Evolutionary conservation across 139 green algal genomes (phyloP).

Genomic region (Axilococcus clingmanii): DNA sequence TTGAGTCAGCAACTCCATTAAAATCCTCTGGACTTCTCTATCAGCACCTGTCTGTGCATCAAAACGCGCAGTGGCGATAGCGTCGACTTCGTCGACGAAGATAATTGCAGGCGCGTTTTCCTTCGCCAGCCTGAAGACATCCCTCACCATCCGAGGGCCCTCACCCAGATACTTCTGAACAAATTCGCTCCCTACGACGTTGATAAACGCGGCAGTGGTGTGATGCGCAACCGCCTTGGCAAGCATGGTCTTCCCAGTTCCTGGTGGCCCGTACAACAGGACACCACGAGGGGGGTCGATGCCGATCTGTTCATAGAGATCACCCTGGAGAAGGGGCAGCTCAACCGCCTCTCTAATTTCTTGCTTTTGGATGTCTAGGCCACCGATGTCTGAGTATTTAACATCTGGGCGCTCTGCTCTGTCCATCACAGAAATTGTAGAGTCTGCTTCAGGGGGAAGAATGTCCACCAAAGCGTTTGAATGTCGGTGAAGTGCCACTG

Average conservation of each 20-base stretch:
- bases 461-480: constrained; percentile 98
- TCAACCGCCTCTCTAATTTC: constrained; percentile 99
- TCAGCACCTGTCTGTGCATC: constrained; percentile 95
- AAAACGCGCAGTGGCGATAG: constrained; percentile 95
- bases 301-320: constrained; percentile 91
- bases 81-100: constrained; percentile 98
- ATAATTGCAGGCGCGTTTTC: constrained; percentile 98
- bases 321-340: constrained; percentile 91
- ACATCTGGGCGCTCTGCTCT: constrained; percentile 90
- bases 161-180: constrained; percentile 99
- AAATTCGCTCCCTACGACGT: constrained; percentile 96
- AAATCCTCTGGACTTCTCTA: constrained; percentile 96
- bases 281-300: constrained; percentile 96
- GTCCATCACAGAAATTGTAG: constrained; percentile 85
- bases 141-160: constrained; percentile 94
- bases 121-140: constrained; percentile 97
- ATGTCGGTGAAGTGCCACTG: constrained; percentile 93
- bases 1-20: constrained; percentile 99
- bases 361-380: constrained; percentile 98
- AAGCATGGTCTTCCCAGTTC: constrained; percentile 92
- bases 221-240: constrained; percentile 95
- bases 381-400: constrained; percentile 94
- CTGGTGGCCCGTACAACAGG: constrained; percentile 88
- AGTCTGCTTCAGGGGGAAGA: constrained; percentile 95
- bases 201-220: constrained; percentile 95